Evolutionary conservation across 176 grass and related monocot species (phyloP), one percentile per base, ranked within the genome.

Genomic region (Musa acuminata): DNA sequence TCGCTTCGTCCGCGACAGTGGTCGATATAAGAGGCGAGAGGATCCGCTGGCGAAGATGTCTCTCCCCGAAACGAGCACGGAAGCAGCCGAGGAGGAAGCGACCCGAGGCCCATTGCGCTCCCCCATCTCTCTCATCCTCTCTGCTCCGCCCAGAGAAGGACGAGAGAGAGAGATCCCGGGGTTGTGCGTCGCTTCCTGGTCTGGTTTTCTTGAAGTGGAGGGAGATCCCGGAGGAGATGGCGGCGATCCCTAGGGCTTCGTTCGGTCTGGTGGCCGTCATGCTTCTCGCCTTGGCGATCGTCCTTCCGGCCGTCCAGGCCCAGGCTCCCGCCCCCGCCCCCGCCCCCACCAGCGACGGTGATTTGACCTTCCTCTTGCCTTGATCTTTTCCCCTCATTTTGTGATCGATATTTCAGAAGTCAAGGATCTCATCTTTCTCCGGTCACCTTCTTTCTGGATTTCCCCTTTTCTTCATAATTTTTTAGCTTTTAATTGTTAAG

Each of bases 331-430:
- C 35, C 48, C 27, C n/a, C n/a, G n/a, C n/a, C n/a, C n/a, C 67
- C 3, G 67, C 67, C 9, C 67, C 67, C 16, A 70, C 67, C 67
- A 70, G 67, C 67, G 67, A 70, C 13, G 67, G 67, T 70, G 19
- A 23, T 24, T 63, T 7, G 27, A 49, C 49, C 48, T 49, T 48
- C 19, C 35, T 4, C 13, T n/a, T n/a, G 3, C 6, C 5, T 17
- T 21, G 35, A 43, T n/a, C 20, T 14, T 19, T 21, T 14, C 20
- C 35, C 35, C 35, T 1, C 20, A 8, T 62, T 62, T 17, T n/a
- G 7, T 19, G 14, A 17, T 57, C 16, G 35, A 43, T 43, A 43
- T 17, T 13, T 43, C 3, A 57, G 54, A 57, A 2, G 16, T 57
- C 16, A 57, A 57, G 16, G 54, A 57, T 57, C 54, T 57, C 16